Evolutionary conservation across 306 rosid genomes (phyloP).

Genomic region (Begonia masoniana): DNA sequence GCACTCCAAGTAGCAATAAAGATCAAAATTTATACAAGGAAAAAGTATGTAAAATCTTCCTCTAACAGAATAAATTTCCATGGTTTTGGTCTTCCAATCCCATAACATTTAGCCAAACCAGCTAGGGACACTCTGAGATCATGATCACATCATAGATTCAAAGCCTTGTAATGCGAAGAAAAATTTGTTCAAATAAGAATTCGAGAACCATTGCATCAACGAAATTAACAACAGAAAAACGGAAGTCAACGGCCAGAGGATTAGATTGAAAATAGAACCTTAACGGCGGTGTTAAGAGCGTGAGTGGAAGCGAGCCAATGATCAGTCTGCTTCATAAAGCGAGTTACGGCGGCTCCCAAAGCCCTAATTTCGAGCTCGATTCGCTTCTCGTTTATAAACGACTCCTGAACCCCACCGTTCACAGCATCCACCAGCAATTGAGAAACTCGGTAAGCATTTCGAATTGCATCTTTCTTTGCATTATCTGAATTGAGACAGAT

Average conservation of each 20-base stretch:
- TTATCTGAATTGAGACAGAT: conserved; percentile 28
- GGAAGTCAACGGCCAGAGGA: background rate
- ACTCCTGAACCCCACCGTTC: conserved; percentile 62
- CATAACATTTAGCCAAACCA: too few relatives aligned
- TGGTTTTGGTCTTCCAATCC: too few relatives aligned
- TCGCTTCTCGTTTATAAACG: conserved; percentile 61
- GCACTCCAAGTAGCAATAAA: too few relatives aligned
- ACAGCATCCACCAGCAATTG: conserved; percentile 75
- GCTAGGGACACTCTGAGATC: too few relatives aligned
- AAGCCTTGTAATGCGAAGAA: too few relatives aligned
- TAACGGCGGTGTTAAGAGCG: conserved; percentile 62
- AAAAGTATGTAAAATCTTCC: too few relatives aligned
- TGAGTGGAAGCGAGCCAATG: conserved; percentile 77
- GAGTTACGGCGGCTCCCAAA: conserved; percentile 35
- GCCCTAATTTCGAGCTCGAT: conserved; percentile 73
- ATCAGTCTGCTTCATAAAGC: conserved; percentile 75
- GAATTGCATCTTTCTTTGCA: conserved; percentile 59
- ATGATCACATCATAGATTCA: too few relatives aligned
- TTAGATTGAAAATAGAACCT: conserved; percentile 23
- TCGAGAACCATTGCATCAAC: too few relatives aligned
- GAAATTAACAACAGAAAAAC: too few relatives aligned
- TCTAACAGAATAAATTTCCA: too few relatives aligned
- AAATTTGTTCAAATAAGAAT: too few relatives aligned
- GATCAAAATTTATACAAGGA: too few relatives aligned
- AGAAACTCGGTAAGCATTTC: conserved; percentile 41